Evolutionary conservation across 2,329 filamentous ascomycete genomes (phyloP), one percentile per base, ranked within the genome.

Genomic region (Beauveria pseudobassiana): DNA sequence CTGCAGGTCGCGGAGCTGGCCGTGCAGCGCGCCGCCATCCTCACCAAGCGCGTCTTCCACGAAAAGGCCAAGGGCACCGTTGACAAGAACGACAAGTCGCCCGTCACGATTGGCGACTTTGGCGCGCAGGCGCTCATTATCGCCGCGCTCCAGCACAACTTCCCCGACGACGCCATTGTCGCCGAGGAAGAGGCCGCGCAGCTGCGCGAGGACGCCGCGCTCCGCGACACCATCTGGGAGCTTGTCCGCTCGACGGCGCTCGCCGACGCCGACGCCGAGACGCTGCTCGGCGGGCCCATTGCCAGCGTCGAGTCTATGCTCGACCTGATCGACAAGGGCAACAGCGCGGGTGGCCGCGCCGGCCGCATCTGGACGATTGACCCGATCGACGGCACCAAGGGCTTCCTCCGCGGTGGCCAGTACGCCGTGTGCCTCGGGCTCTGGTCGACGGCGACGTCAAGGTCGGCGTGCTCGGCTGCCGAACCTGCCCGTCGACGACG

Each of bases 81-180:
- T 57, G 73, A 76, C 70, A 99, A 99, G 68, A 88, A 91, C 75
- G 95, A 99, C 81, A 91, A 91, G 73, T 96, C 93, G 10, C 95
- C 95, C 66, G 95, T 99, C 69, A 99, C 95, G 20, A 95, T 98
- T 69, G 95, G 93, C 74, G 95, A 99, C 78, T 98, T 96, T 75
- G 95, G 95, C 71, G 96, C 95, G 43, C 95, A 99, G 79, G 93
- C 95, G 38, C 85, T 99, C 67, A 96, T 99, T 76, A 96, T 98
- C 71, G 83, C 87, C 62, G 93, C 93, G 30, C 87, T 99, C 67
- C 87, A 88, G 76, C 85, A 90, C 76, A 91, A 89, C 76, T 99
- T 99, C 79, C 95, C 95, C 20, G 72, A 86, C 42, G 95, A 99
- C 72, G 88, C 91, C 74, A 90, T 99, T 65, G 91, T 99, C 48